Evolutionary conservation across 139 green algal species (phyloP), one percentile per base, ranked within the genome.

Genomic region (Raphidocelis subcapitata): DNA sequence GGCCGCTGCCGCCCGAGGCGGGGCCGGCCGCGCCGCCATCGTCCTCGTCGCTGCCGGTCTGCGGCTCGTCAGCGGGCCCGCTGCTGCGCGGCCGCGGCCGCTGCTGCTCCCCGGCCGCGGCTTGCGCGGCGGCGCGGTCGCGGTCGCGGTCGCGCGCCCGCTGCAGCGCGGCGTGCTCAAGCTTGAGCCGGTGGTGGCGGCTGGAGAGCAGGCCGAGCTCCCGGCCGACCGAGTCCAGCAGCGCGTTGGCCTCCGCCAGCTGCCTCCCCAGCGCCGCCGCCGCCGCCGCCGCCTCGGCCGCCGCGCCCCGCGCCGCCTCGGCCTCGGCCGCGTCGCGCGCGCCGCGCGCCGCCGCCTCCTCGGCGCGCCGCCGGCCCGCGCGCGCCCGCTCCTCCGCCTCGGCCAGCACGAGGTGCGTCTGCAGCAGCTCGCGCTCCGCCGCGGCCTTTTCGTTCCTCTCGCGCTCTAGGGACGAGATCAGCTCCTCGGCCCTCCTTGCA

Each of bases 161-260:
- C 15, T 44, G 32, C 32, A 77, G 71, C 3, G 71, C 47, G 33
- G 67, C 49, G 16, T 36, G 47, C 49, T 77, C 71, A 33, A 72
- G 62, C 62, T 71, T 61, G 37, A 77, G 26, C 49, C 71, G 64
- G 55, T 70, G 59, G 47, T 67, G 49, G 26, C 82, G 61, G 23
- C 60, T 77, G 36, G 82, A 72, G 37, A 88, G 55, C 33, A 85
- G 67, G 61, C 82, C 79, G 18, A 88, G 69, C 73, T 88, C 82
- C 60, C 80, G 80, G 15, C 79, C 69, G 55, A 85, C 62, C 21
- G 73, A 75, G 28, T 88, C 65, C 74, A 85, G 76, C 73, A 82
- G 65, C 29, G 52, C 33, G 60, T 64, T 36, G 23, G 73, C 73
- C 18, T 75, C 69, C 0, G 47, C 61, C 35, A 82, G 70, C 76